phyloP scores from a whole-genome alignment of 2,329 filamentous ascomycete species.

The Trichoderma sp. region DNA sequence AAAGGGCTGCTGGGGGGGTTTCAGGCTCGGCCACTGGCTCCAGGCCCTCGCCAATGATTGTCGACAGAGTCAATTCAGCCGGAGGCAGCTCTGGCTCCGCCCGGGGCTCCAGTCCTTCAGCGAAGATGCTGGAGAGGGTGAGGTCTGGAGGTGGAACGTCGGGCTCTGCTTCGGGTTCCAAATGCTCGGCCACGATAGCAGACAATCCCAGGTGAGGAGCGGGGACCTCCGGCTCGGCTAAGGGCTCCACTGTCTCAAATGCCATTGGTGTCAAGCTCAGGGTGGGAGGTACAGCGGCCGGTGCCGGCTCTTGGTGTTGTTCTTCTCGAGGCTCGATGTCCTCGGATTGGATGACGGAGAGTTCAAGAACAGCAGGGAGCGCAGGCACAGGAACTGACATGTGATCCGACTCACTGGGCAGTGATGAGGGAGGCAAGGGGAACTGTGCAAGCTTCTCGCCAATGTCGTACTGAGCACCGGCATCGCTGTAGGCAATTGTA shows the following conservation, averaged over 20 bases:
- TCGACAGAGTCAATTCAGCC: constrained; percentile 35
- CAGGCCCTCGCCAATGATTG: constrained; percentile 39
- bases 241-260: constrained; percentile 42
- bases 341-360: constrained; percentile 47
- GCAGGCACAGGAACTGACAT: constrained; percentile 27
- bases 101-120: constrained; percentile 33
- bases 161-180: constrained; percentile 31
- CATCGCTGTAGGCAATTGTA: constrained; percentile 51
- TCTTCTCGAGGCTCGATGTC: constrained; percentile 45
- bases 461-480: constrained; percentile 52
- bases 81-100: constrained; percentile 31
- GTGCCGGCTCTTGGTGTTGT: constrained; percentile 24
- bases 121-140: constrained; percentile 28
- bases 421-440: constrained; percentile 51
- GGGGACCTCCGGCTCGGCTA: constrained; percentile 32
- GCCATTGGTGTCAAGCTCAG: constrained; percentile 37
- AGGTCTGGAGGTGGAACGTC: constrained; percentile 25
- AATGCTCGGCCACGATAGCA: constrained; percentile 27
- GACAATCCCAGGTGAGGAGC: constrained; percentile 30
- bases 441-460: constrained; percentile 54
- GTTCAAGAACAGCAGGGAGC: constrained; percentile 40
- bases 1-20: constrained; percentile 24
- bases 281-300: constrained; percentile 32
- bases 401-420: constrained; percentile 20
- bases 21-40: constrained; percentile 39